Base-by-base conservation (phyloP, 2,329 filamentous ascomycete species). In the Paraphaeosphaeria sporulosa region DNA sequence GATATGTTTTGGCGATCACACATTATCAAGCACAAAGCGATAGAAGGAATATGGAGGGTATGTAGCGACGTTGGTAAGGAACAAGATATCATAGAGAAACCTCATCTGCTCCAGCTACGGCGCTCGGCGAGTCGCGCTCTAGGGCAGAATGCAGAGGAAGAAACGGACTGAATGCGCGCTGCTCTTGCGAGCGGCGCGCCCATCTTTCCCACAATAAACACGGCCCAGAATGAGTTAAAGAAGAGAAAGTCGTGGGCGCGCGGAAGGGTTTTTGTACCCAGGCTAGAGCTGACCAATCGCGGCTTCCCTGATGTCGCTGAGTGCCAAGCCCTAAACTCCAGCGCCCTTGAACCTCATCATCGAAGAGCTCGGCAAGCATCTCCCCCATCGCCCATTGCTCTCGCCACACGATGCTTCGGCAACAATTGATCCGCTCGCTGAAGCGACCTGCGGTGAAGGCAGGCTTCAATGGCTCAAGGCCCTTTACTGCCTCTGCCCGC, bases 401-500 rank as follows among this genome's bases (percentile, higher is more conserved):
- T 65, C 66, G 65, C 66, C 66, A 66, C 76, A 82, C 76, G 77
- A 88, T 83, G 79, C 86, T 89, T 86, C 85, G 86, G 82, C 85
- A 86, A 82, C 86, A 87, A 80, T 78, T 89, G 74, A 81, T 87
- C 76, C 85, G 86, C 82, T 85, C 86, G 79, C 82, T 86, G 76
- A 83, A 82, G 78, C 85, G 84, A 79, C 82, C 84, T 75, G 81
- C 82, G 75, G 80, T 80, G 75, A 79, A 81, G 69, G 76, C 82
- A 69, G 79, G 80, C 73, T 77, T 81, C 79, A 83, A 83, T 78
- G 87, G 87, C 81, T 85, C 88, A 79, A 89, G 93, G 83, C 84
- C 90, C 75, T 97, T 99, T 85, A 87, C 91, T 81, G 91, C 90
- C 74, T 93, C 92, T 70, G 82, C 87, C 76, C 87, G 86, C 81